Evolutionary conservation across 768 basidiomycete genomes (phyloP), one percentile per base, ranked within the genome.

Genomic region (Sporobolomyces pararoseus): DNA sequence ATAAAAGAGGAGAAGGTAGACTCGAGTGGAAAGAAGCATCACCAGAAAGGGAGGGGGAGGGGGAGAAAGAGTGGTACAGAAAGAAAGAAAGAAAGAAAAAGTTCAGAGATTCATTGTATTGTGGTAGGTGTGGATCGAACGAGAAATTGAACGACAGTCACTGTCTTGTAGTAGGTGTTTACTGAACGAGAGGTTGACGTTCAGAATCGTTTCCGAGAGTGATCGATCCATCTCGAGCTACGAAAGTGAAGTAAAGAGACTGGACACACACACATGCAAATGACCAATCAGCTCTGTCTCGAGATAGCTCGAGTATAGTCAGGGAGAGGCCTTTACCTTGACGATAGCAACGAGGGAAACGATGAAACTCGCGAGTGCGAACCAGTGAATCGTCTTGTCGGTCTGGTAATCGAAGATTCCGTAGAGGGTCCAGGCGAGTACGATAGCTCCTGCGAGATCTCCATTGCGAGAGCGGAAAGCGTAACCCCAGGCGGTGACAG

Each of bases 371-470:
- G 80, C 90, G 64, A 97, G 84, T 17, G 93, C 86, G 46, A 85
- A 83, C 92, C 92, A 98, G 81, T 94, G 92, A 74, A 97, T 86
- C 81, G 97, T 94, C 58, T 81, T 83, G 65, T 84, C 83, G 44
- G 82, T 80, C 53, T 70, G 66, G 46, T 69, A 31, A 32, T 59
- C 59, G 68, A 44, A 97, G 81, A 98, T 92, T 51, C 89, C 94
- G 81, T 88, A 94, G 35, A 99, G 84, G n/a, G 89, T 87, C 89
- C 90, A 95, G 49, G 87, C 86, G 77, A 97, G 91, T 70, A 89
- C 92, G 74, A 93, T 85, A 29, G 91, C 88, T 3, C 90, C 96
- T 4, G 93, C 90, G 31, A 97, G 84, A 78, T 98, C 96, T 66
- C 95, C 95, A 79, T 94, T 90, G 2, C 85, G 81, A 17, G 87